phyloP scores from a whole-genome alignment of 2,329 filamentous ascomycete genomes.

The Epichloe gansuensis region DNA sequence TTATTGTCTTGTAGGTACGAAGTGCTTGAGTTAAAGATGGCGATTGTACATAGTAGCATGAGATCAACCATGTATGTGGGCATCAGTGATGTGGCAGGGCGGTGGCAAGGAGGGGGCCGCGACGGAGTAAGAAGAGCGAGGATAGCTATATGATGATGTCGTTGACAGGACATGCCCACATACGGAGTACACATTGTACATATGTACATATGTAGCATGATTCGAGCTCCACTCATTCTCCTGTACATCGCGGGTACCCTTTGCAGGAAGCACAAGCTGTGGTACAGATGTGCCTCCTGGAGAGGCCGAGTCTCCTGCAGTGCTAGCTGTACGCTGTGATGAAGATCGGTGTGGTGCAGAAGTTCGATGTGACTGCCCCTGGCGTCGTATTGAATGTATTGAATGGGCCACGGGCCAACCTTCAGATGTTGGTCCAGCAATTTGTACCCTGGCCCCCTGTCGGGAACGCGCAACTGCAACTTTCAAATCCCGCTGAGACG shows the following conservation, averaged over 20 bases:
- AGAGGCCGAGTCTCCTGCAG: not conserved
- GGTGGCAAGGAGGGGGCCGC: no score
- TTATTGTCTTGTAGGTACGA: no score
- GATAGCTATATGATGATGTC: not conserved
- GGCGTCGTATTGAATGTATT: no score
- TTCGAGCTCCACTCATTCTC: no score
- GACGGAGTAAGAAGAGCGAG: not conserved
- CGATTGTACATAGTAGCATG: no score
- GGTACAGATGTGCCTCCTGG: not conserved
- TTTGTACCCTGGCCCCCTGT: not conserved
- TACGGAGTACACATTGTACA: no score
- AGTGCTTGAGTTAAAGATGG: no score
- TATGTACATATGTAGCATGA: no score
- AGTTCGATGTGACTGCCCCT: not conserved
- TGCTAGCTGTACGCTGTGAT: not conserved
- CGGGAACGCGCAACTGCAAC: not conserved
- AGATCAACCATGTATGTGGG: no score
- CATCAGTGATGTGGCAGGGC: no score
- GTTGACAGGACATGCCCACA: not conserved
- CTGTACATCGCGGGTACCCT: no score
- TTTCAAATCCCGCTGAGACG: not conserved
- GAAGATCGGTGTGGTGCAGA: not conserved
- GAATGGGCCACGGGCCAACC: no score
- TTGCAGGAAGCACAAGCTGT: not conserved
- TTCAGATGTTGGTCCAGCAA: not conserved